A percentile compares a stretch with the other conserved stretches of the same genome.
Conservation (phyloP, 345 rosid genomes). For the Barbarea vulgaris region DNA sequence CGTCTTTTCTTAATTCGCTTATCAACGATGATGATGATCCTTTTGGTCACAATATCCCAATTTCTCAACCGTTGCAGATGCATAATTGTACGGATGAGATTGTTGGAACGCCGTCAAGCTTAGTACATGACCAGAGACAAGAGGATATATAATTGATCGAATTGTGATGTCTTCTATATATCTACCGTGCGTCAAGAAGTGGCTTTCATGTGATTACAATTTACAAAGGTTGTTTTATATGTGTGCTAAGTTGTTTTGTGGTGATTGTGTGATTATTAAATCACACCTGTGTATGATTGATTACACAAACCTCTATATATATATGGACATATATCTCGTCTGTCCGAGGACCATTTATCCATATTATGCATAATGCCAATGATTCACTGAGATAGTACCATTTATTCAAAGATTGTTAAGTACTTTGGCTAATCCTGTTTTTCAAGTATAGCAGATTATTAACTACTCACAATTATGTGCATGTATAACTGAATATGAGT, state of each 20-base stretch:
- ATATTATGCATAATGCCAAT: background rate
- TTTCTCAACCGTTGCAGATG: conserved; percentile 17
- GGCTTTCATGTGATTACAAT: background rate
- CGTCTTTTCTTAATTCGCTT: conserved; percentile 69
- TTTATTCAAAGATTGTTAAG: background rate
- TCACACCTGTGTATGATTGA: conserved; percentile 2
- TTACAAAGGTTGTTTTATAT: conserved; percentile 2
- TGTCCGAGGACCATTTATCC: conserved; percentile 9
- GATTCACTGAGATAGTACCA: background rate
- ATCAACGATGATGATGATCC: conserved; percentile 56
- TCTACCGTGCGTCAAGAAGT: conserved; percentile 6
- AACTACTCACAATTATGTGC: background rate
- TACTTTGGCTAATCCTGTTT: background rate
- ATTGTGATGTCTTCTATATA: conserved; percentile 13
- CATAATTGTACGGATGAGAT: conserved; percentile 6
- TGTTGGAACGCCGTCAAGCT: conserved; percentile 32
- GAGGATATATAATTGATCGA: conserved; percentile 21
- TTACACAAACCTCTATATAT: background rate
- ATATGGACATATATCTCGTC: conserved; percentile 2
- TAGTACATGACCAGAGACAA: conserved; percentile 7
- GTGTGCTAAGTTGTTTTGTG: conserved; percentile 20
- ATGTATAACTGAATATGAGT: background rate
- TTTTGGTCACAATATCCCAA: conserved; percentile 25
- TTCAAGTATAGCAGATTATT: background rate
- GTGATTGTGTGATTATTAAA: conserved; percentile 18